A percentile compares a stretch with the other conserved stretches of the same genome.
These are phyloP conservation scores for Phalaenopsis aphrodite DNA, from an alignment of 106 monocot genomes.

Conservation along the genomic window DNA sequence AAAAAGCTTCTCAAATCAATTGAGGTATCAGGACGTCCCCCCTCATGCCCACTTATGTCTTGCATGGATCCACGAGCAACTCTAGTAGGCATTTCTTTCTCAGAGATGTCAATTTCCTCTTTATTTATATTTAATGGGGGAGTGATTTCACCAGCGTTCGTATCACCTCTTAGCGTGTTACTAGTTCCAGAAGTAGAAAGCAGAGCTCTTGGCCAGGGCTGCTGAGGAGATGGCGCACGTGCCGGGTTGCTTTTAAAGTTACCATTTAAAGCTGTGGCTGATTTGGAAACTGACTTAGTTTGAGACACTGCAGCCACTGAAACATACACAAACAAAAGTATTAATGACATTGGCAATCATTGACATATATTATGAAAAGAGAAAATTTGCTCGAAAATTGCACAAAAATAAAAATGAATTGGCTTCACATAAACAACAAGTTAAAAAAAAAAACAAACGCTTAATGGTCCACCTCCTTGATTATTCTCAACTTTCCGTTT, in stretches of 20 bases:
- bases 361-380: background rate
- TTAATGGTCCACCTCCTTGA: slow-evolving; percentile 22
- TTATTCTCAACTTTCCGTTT: slow-evolving; percentile 47
- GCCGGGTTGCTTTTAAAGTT: slow-evolving; percentile 25
- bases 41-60: slow-evolving; percentile 15
- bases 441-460: background rate
- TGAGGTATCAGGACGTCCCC: slow-evolving; percentile 17
- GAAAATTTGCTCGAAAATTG: background rate
- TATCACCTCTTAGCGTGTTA: slow-evolving; percentile 19
- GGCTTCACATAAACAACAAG: background rate
- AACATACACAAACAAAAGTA: slow-evolving; percentile 12
- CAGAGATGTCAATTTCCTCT: slow-evolving; percentile 39
- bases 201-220: slow-evolving; percentile 22
- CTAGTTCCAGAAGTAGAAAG: slow-evolving; percentile 23
- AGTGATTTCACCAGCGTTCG: slow-evolving; percentile 31
- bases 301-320: slow-evolving; percentile 35
- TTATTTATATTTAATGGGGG: slow-evolving; percentile 25
- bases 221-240: slow-evolving; percentile 51
- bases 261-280: slow-evolving; percentile 25
- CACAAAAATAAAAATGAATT: background rate
- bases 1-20: slow-evolving; percentile 43
- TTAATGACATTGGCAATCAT: background rate
- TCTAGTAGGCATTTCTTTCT: slow-evolving; percentile 37
- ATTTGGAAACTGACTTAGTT: slow-evolving; percentile 46
- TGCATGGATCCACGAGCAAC: slow-evolving; percentile 12